Percentiles rank a stretch among this genome's conserved stretches.
Conservation (phyloP, 352 stramenopile species). For the Phytophthora constricta region DNA sequence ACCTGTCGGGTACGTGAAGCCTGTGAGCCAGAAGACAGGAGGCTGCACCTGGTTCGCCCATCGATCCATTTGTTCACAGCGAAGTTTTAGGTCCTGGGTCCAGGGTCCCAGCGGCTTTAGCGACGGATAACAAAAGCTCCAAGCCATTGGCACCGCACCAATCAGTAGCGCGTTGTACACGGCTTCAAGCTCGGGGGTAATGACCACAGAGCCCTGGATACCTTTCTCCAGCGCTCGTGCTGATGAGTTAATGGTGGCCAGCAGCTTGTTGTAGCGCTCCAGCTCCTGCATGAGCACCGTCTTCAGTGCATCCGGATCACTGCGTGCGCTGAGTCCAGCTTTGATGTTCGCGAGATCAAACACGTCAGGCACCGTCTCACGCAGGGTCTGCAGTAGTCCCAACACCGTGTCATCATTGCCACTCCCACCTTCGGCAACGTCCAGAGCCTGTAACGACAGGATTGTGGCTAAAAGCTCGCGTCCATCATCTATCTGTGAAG, state of each 20-base stretch:
- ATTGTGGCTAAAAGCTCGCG: slow-evolving; percentile 91
- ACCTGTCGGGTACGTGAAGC: slow-evolving; percentile 96
- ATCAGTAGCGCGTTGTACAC: slow-evolving; percentile 93
- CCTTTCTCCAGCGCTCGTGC: slow-evolving; percentile 90
- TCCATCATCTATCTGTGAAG: slow-evolving; percentile 94
- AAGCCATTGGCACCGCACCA: slow-evolving; percentile 88
- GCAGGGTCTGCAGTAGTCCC: slow-evolving; percentile 78
- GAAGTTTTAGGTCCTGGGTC: slow-evolving; percentile 91
- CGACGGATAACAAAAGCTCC: slow-evolving; percentile 95
- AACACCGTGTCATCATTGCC: slow-evolving; percentile 92
- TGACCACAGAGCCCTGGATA: slow-evolving; percentile 94
- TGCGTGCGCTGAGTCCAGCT: slow-evolving; percentile 61
- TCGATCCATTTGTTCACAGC: slow-evolving; percentile 91
- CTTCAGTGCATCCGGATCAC: slow-evolving; percentile 93
- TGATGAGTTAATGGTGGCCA: slow-evolving; percentile 79
- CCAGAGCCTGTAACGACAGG: slow-evolving; percentile 88
- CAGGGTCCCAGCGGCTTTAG: slow-evolving; percentile 94
- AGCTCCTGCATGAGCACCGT: slow-evolving; percentile 95
- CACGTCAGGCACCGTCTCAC: slow-evolving; percentile 89
- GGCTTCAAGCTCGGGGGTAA: slow-evolving; percentile 94
- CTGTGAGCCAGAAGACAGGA: slow-evolving; percentile 94
- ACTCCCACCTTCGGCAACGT: slow-evolving; percentile 82
- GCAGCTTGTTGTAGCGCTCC: slow-evolving; percentile 93
- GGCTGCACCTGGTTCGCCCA: slow-evolving; percentile 90
- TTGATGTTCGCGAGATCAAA: slow-evolving; percentile 91